Percentiles rank a stretch among this genome's conserved stretches.
phyloP scores from a whole-genome alignment of 805 yeast species.

The Crinitomyces ghanaensis region DNA sequence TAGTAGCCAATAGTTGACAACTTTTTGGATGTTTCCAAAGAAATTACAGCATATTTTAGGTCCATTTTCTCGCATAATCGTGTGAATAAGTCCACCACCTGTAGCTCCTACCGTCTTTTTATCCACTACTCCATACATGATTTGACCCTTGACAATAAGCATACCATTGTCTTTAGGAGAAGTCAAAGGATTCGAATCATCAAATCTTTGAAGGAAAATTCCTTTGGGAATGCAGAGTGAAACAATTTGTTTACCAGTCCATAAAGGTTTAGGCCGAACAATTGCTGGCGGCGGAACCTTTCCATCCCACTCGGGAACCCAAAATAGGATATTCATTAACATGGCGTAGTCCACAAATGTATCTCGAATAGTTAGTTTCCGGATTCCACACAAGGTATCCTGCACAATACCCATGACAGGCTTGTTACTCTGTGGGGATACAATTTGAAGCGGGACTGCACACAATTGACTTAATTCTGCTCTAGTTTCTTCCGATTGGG shows the following conservation, averaged over 20 bases:
- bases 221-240: constrained; percentile 94
- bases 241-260: constrained; percentile 94
- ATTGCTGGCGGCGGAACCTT: constrained; percentile 93
- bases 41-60: constrained; percentile 79
- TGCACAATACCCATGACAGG: constrained; percentile 99
- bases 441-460: constrained; percentile 96
- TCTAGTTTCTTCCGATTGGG: constrained; percentile 95
- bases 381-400: constrained; percentile 93
- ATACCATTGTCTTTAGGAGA: constrained; percentile 93
- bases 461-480: constrained; percentile 92
- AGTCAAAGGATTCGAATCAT: constrained; percentile 70
- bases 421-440: constrained; percentile 95
- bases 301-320: constrained; percentile 99
- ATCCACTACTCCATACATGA: constrained; percentile 95
- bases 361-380: constrained; percentile 91
- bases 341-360: constrained; percentile 80
- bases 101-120: constrained; percentile 98
- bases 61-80: constrained; percentile 96
- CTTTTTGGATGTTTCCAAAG: constrained; percentile 87
- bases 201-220: constrained; percentile 87
- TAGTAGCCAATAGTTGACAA: constrained; percentile 90
- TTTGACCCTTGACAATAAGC: constrained; percentile 91
- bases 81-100: constrained; percentile 95
- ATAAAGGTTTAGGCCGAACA: constrained; percentile 84
- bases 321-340: constrained; percentile 90